Base-by-base conservation (phyloP, 2,329 filamentous ascomycete species). In the Fonsecaea multimorphosa region DNA sequence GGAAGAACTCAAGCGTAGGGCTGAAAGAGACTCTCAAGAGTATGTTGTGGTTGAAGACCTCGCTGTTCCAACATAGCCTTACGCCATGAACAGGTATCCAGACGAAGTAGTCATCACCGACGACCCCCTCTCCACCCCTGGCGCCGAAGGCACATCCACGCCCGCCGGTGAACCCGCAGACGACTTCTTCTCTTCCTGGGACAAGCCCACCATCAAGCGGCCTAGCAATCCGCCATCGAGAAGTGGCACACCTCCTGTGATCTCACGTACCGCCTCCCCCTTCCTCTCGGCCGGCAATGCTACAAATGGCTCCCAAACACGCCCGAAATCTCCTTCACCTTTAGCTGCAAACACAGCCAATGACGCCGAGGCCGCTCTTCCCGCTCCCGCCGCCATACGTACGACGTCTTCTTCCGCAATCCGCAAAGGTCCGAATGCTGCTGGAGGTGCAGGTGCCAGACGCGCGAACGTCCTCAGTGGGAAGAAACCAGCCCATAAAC, bases 111-210 rank as follows among this genome's bases (percentile, higher is more conserved):
- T 94, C 27, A 89, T 97, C 71, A 91, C 88, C 64, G 95, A 98
- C 73, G 83, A 86, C 34, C 80, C 81, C 63, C 83, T 85, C 68
- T 85, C 88, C 59, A 82, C 81, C 27, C 82, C 85, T 56, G 58
- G 58, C 46, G 81, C 81, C 60, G 89, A 92, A 66, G 89, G 86
- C 71, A 83, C 87, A 40, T 87, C 85, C 71, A 96, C 92, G 11
- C 91, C 93, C n/a, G 86, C 90, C 53, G 90, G 88, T 71, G 93
- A 97, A 72, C 84, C 87, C 24, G 67, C 59, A 51, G 89, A 90
- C 22, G 95, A 98, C 77, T 99, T 99, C 84, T 99, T 99, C 81
- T 97, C 94, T 9, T 97, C 93, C 0, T 99, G 94, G 95, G 95
- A 98, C 76, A 97, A 98, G 82, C 95, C 95, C 24, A 87, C 93